A percentile compares a stretch with the other conserved stretches of the same genome.
phyloP scores from a whole-genome alignment of 2,329 filamentous ascomycete species.

The Cladophialophora yegresii region DNA sequence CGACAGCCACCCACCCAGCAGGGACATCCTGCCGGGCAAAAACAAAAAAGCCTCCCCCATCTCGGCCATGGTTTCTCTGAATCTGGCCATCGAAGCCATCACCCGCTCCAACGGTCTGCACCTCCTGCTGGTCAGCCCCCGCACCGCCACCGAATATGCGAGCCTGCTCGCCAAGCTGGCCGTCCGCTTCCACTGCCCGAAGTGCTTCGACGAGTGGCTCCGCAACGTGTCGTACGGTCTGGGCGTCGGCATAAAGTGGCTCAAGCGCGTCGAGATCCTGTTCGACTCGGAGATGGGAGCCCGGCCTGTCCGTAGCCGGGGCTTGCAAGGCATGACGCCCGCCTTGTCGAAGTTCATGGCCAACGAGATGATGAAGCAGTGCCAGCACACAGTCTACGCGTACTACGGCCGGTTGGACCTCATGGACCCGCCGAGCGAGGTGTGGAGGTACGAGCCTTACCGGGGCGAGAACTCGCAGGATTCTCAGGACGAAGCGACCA shows the following conservation, averaged over 20 bases:
- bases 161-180: conserved; percentile 13
- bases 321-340: not conserved
- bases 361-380: conserved; percentile 9
- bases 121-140: conserved; percentile 19
- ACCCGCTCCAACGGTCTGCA: conserved; percentile 27
- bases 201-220: conserved; percentile 25
- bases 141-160: conserved; percentile 15
- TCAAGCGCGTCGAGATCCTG: conserved; percentile 24
- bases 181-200: conserved; percentile 26
- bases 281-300: conserved; percentile 1
- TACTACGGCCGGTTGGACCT: conserved; percentile 25
- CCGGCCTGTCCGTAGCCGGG: not conserved
- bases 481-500: not conserved
- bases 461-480: not conserved
- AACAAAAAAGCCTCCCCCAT: conserved; percentile 7
- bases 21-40: not conserved
- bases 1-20: not conserved
- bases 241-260: conserved; percentile 28
- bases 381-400: conserved; percentile 14
- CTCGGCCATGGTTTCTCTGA: conserved; percentile 21
- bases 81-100: conserved; percentile 15
- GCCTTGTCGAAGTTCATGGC: conserved; percentile 15
- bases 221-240: conserved; percentile 26
- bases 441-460: conserved; percentile 19
- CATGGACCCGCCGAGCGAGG: conserved; percentile 12